These are phyloP conservation scores for Macrophomina pseudophaseolina DNA, from an alignment of 2,329 filamentous ascomycete species.

Conservation along the genomic window DNA sequence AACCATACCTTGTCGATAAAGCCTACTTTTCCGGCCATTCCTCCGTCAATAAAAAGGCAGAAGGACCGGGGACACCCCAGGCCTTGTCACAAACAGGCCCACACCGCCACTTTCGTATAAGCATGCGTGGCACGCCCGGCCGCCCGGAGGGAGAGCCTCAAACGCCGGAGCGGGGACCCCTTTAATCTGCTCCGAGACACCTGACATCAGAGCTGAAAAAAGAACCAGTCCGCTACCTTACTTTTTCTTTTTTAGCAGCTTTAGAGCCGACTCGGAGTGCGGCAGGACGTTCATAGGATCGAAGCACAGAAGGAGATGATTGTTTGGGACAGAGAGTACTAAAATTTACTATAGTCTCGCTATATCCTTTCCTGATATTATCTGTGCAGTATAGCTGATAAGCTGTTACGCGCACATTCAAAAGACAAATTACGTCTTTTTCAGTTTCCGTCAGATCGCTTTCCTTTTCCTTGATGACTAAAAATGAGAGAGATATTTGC, in stretches of 20 bases:
- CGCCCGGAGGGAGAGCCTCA: background rate
- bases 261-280: background rate
- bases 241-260: background rate
- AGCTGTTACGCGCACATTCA: background rate
- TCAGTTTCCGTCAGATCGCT: background rate
- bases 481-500: background rate
- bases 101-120: background rate
- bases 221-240: background rate
- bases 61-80: too few relatives aligned
- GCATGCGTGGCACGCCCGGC: background rate
- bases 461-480: constrained; percentile 20
- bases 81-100: too few relatives aligned
- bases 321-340: background rate
- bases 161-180: background rate
- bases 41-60: too few relatives aligned
- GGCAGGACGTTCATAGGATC: background rate
- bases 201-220: background rate
- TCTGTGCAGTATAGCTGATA: background rate
- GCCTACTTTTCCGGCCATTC: too few relatives aligned
- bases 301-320: background rate
- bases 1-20: too few relatives aligned
- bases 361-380: background rate
- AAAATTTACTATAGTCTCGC: background rate
- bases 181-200: background rate
- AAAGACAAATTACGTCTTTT: background rate